Percentiles rank a stretch among this genome's conserved stretches.
These are phyloP conservation scores for Fusarium sp. DNA, from an alignment of 2,329 filamentous ascomycete species.

Conservation along the genomic window DNA sequence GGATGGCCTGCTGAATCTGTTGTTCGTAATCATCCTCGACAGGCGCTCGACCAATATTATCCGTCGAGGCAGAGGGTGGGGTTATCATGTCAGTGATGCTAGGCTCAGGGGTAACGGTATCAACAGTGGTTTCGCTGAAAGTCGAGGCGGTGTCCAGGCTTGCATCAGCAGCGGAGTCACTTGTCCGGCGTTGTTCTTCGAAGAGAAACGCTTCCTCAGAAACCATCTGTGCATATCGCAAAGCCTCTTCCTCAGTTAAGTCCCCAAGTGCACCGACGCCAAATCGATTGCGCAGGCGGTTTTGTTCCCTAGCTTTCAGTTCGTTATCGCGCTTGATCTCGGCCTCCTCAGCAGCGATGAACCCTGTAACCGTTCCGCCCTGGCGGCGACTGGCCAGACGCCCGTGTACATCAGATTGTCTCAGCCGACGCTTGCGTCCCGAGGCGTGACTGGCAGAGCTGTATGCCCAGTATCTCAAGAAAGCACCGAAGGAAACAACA, in stretches of 20 bases:
- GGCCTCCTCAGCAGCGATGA: conserved; percentile 86
- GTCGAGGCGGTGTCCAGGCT: conserved; percentile 60
- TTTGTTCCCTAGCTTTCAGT: conserved; percentile 73
- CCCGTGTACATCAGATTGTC: conserved; percentile 73
- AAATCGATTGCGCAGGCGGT: conserved; percentile 81
- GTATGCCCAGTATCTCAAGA: conserved; percentile 93
- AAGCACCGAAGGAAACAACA: conserved; percentile 86
- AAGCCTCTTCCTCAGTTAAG: conserved; percentile 73
- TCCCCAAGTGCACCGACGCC: conserved; percentile 79
- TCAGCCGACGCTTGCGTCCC: conserved; percentile 81
- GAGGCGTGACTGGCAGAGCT: conserved; percentile 83
- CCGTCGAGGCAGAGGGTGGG: conserved; percentile 27
- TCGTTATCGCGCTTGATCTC: conserved; percentile 82
- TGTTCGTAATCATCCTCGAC: conserved; percentile 68
- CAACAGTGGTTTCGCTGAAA: conserved; percentile 55
- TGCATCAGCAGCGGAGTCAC: conserved; percentile 63
- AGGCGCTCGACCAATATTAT: conserved; percentile 11
- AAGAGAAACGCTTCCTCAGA: conserved; percentile 69
- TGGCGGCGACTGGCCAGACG: conserved; percentile 64
- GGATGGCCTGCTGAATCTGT: conserved; percentile 72
- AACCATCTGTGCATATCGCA: conserved; percentile 74
- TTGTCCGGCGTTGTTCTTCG: conserved; percentile 69
- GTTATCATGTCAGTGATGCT: conserved; percentile 60
- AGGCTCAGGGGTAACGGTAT: conserved; percentile 67
- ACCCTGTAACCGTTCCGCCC: conserved; percentile 78